Evolutionary conservation across 2,329 filamentous ascomycete genomes (phyloP).

Genomic region (Aspergillus pseudoviridinutans): DNA sequence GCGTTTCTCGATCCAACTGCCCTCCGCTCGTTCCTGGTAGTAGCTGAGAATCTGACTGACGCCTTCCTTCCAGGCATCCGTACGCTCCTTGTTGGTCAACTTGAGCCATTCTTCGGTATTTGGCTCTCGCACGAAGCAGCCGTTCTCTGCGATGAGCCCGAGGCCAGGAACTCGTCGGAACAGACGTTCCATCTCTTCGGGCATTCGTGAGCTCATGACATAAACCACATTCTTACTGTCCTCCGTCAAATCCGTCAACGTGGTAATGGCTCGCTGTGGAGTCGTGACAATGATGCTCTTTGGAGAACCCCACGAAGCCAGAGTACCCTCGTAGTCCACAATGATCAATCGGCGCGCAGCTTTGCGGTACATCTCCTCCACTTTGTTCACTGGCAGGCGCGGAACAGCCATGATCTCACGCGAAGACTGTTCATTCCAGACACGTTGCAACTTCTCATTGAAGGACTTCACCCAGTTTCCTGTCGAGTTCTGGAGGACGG

Average conservation of each 20-base stretch:
- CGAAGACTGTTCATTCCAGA: slow-evolving; percentile 78
- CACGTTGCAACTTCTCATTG: slow-evolving; percentile 64
- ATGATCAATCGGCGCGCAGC: slow-evolving; percentile 74
- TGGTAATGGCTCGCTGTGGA: slow-evolving; percentile 78
- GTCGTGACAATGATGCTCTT: slow-evolving; percentile 81
- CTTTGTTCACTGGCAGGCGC: slow-evolving; percentile 65
- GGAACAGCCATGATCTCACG: slow-evolving; percentile 85
- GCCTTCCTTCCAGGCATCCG: slow-evolving; percentile 75
- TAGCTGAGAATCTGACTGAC: slow-evolving; percentile 81
- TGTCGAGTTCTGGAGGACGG: slow-evolving; percentile 78
- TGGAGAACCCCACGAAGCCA: slow-evolving; percentile 81
- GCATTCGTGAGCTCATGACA: slow-evolving; percentile 85
- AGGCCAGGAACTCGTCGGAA: slow-evolving; percentile 80
- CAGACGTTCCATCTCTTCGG: slow-evolving; percentile 80
- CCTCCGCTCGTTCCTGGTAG: slow-evolving; percentile 84
- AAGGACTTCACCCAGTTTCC: slow-evolving; percentile 82
- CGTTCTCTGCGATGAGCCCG: slow-evolving; percentile 91
- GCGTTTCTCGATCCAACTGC: slow-evolving; percentile 83
- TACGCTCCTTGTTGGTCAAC: slow-evolving; percentile 68
- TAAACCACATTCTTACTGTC: slow-evolving; percentile 84
- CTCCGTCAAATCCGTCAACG: slow-evolving; percentile 73
- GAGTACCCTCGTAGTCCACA: slow-evolving; percentile 88
- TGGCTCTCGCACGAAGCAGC: slow-evolving; percentile 78
- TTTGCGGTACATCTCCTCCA: slow-evolving; percentile 63
- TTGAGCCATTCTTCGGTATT: slow-evolving; percentile 68